A percentile compares a stretch with the other conserved stretches of the same genome.
Conservation (phyloP, 768 basidiomycete genomes). For the Trametes villosa region DNA sequence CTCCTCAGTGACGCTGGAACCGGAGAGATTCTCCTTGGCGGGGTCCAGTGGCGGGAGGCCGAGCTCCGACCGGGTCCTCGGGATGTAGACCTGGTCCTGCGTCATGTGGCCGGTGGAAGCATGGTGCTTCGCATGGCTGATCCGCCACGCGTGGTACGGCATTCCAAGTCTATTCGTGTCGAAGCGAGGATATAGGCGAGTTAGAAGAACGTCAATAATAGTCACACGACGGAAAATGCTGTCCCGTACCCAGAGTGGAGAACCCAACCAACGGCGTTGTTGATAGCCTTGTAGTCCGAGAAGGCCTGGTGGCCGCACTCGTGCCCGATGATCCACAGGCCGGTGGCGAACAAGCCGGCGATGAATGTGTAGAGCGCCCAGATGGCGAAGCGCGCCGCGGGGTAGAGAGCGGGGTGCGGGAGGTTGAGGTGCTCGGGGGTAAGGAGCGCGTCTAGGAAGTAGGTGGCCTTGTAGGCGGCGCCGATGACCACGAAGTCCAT, state of each 20-base stretch:
- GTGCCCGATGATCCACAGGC: slow-evolving; percentile 93
- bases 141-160: slow-evolving; percentile 96
- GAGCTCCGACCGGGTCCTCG: slow-evolving; percentile 77
- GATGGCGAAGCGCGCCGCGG: slow-evolving; percentile 62
- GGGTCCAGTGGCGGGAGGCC: slow-evolving; percentile 70
- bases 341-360: slow-evolving; percentile 81
- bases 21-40: slow-evolving; percentile 64
- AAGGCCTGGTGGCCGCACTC: slow-evolving; percentile 98
- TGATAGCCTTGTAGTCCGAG: slow-evolving; percentile 89
- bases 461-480: slow-evolving; percentile 67
- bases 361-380: slow-evolving; percentile 86
- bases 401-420: slow-evolving; percentile 63
- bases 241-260: slow-evolving; percentile 81
- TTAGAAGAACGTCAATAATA: not conserved
- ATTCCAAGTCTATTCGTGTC: slow-evolving; percentile 75
- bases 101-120: slow-evolving; percentile 93
- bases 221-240: not conserved
- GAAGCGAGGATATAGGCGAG: slow-evolving; percentile 6
- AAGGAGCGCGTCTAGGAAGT: slow-evolving; percentile 65
- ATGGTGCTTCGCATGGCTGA: slow-evolving; percentile 94
- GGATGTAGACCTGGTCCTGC: slow-evolving; percentile 96
- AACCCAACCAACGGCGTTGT: slow-evolving; percentile 91
- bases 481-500: slow-evolving; percentile 79
- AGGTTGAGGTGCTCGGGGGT: slow-evolving; percentile 57
- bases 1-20: slow-evolving; percentile 66